phyloP scores from a whole-genome alignment of 2,329 filamentous ascomycete species.

The Lithohypha guttulata region DNA sequence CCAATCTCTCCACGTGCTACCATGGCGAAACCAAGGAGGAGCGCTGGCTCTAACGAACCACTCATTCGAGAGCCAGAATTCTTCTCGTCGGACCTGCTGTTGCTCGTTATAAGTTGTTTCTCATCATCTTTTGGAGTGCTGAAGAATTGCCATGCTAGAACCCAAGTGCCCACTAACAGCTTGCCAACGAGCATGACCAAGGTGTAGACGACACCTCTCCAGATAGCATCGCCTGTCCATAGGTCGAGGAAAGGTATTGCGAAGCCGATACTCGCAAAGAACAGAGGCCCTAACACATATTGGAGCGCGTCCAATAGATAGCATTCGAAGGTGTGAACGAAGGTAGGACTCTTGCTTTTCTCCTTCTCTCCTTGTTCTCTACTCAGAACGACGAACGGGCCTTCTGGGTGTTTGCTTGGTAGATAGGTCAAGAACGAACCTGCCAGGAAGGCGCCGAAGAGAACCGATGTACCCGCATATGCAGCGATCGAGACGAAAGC shows the following conservation, averaged over 20 bases:
- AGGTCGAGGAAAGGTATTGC: constrained; percentile 62
- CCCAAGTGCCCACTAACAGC: constrained; percentile 41
- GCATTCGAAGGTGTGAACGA: constrained; percentile 30
- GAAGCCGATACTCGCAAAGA: constrained; percentile 48
- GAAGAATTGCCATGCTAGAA: constrained; percentile 36
- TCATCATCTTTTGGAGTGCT: background rate
- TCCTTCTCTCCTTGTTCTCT: constrained; percentile 28
- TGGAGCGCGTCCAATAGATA: constrained; percentile 27
- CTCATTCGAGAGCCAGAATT: background rate
- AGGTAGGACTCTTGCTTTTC: constrained; percentile 28
- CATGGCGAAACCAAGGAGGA: constrained; percentile 59
- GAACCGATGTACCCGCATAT: constrained; percentile 29
- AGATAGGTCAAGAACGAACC: constrained; percentile 30
- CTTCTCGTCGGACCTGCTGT: background rate
- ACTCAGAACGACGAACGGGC: constrained; percentile 28
- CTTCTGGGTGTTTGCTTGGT: constrained; percentile 28
- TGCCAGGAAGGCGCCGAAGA: constrained; percentile 28
- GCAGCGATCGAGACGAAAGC: constrained; percentile 19
- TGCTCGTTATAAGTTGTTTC: no score
- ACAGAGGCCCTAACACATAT: constrained; percentile 2
- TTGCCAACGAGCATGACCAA: constrained; percentile 55
- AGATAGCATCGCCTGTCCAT: constrained; percentile 53
- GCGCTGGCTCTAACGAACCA: constrained; percentile 53
- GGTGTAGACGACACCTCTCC: constrained; percentile 62
- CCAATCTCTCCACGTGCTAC: constrained; percentile 65